phyloP scores from a whole-genome alignment of 345 rosid genomes.

The Trapa bicornis region DNA sequence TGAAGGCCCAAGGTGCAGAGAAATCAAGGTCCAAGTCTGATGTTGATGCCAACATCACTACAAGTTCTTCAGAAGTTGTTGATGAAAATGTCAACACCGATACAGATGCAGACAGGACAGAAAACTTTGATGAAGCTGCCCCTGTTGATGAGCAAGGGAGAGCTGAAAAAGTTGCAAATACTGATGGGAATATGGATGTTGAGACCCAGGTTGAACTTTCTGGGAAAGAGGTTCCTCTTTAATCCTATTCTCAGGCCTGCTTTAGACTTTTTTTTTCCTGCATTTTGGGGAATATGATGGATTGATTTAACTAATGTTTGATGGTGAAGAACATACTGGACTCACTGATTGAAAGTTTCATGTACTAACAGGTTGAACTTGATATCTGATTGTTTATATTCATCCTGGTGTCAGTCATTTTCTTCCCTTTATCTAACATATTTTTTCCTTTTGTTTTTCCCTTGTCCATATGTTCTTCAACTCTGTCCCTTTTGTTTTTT shows the following conservation, averaged over 20 bases:
- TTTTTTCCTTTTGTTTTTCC: neutral
- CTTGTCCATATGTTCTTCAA: constrained; percentile 1
- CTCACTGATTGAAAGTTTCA: neutral
- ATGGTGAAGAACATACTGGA: neutral
- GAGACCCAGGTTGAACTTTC: constrained; percentile 18
- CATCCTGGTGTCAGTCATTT: neutral
- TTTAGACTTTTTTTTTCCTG: neutral
- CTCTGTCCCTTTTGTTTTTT: neutral
- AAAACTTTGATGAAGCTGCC: constrained; percentile 14
- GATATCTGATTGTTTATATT: neutral
- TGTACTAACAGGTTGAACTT: neutral
- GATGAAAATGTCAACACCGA: constrained; percentile 13
- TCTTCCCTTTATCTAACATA: neutral
- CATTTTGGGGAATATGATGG: neutral
- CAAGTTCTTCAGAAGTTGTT: constrained; percentile 28
- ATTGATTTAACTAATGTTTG: neutral
- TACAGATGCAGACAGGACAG: neutral
- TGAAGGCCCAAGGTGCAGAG: constrained; percentile 56
- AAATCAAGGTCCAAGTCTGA: constrained; percentile 31
- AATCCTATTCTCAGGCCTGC: neutral
- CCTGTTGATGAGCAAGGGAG: no score
- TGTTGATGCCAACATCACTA: constrained; percentile 19
- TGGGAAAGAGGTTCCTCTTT: neutral
- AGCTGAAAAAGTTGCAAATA: constrained; percentile 5
- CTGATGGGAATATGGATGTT: constrained; percentile 11